Evolutionary conservation across 371 early-diverging fungal genomes (phyloP).

Genomic region (Apophysomyces trapeziformis): DNA sequence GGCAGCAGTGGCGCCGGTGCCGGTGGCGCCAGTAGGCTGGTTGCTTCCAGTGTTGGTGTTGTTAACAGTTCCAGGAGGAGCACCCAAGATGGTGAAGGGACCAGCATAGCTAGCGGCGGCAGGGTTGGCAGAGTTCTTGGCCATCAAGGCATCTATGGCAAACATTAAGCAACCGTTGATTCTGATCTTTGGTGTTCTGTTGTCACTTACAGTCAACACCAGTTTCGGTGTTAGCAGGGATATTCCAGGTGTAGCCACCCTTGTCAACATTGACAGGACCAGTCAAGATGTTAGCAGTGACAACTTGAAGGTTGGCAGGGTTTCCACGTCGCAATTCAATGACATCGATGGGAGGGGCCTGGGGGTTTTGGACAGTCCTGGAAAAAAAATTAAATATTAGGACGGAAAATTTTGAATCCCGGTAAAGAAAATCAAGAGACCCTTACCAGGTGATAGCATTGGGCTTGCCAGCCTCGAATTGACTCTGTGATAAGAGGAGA

Average conservation of each 20-base stretch:
- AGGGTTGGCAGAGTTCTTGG: slow-evolving; percentile 2
- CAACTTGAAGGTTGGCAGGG: slow-evolving; percentile 12
- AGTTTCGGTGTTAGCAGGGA: slow-evolving; percentile 12
- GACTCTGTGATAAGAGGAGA: neutral
- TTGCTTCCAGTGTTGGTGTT: neutral
- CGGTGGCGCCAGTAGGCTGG: neutral
- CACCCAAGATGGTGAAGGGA: neutral
- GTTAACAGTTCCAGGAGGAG: neutral
- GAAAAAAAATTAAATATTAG: neutral
- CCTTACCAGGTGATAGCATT: slow-evolving; percentile 14
- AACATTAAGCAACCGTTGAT: neutral
- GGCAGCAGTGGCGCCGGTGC: neutral
- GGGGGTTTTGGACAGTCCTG: slow-evolving; percentile 15
- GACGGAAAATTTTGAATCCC: neutral
- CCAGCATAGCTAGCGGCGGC: neutral
- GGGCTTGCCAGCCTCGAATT: slow-evolving; percentile 14
- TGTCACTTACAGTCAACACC: slow-evolving; percentile 6
- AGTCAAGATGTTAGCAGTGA: slow-evolving; percentile 3
- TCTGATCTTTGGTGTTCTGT: neutral
- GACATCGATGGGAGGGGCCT: slow-evolving; percentile 6
- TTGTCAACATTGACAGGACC: neutral
- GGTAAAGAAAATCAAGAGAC: neutral
- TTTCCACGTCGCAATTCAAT: slow-evolving; percentile 18
- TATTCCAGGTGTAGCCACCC: slow-evolving; percentile 8
- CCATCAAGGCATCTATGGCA: neutral